Base-by-base conservation (phyloP, 768 basidiomycete species). In the Phallus indusiatus region DNA sequence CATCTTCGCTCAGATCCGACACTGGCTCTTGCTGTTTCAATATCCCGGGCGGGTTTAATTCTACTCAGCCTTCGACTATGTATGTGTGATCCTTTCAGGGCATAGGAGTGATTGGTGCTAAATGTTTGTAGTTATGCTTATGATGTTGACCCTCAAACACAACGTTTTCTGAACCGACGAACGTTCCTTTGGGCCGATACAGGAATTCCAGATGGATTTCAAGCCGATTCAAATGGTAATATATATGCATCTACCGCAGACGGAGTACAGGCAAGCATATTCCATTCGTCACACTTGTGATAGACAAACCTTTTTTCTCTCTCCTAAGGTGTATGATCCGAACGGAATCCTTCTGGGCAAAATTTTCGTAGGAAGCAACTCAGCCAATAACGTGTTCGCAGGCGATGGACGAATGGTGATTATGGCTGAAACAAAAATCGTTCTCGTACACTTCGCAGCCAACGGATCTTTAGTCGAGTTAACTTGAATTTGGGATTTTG, bases 171-270 rank as follows among this genome's bases (percentile, higher is more conserved):
- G 52, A 82, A 87, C 65, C 78, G 84, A 21, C 78, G 85, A 6
- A 76, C 86, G 16, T 85, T 89, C 63, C 85, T 86, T 0, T 87
- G 81, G 62, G 66, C 72, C 8, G 86, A 88, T 60, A 74, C 83
- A 18, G 87, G 85, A 0, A 70, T 83, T 35, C 80, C 85, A 7
- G 86, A 88, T 60, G 86, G 86, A 11, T 37, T 37, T 37, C 81
- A 85, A 64, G 74, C 85, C 1, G 88, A 90, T 64, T 72, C 71
- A 4, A 67, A 75, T 0, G 84, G 84, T 0, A 88, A 88, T 61
- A 78, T 89, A 0, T 89, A 81, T 65, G 73, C 82, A 0, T 83
- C 82, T 1, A 81, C 80, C 57, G 85, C 80, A 18, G 87, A 88
- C 58, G 86, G 86, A 42, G 77, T 81, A 0, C 80, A 86, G 24